phyloP scores from a whole-genome alignment of 208 protist species.

The Trypanosomatidae sp. region DNA sequence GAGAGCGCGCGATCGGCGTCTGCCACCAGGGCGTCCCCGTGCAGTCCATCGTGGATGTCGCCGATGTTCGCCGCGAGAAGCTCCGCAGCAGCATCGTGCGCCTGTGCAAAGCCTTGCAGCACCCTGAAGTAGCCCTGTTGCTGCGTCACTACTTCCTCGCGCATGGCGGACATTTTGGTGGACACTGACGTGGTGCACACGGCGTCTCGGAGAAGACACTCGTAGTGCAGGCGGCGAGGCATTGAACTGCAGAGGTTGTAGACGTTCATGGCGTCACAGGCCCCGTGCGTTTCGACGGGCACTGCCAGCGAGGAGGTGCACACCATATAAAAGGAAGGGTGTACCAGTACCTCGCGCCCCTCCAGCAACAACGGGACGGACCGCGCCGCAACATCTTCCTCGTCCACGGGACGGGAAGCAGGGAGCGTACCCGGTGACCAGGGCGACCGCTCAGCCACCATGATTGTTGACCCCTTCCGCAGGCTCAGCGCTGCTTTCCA shows the following conservation, averaged over 20 bases:
- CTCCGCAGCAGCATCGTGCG: constrained; percentile 23
- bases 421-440: neutral
- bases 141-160: constrained; percentile 34
- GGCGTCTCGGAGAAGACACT: constrained; percentile 16
- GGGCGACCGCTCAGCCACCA: neutral
- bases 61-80: constrained; percentile 41
- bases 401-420: neutral
- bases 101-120: constrained; percentile 28
- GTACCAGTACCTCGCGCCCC: constrained; percentile 46
- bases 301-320: constrained; percentile 43
- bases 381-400: neutral
- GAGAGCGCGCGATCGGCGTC: constrained; percentile 47
- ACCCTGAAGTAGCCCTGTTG: constrained; percentile 37
- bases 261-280: constrained; percentile 27
- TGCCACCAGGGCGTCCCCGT: constrained; percentile 36
- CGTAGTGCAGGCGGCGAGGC: constrained; percentile 5
- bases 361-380: constrained; percentile 25
- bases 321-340: constrained; percentile 58
- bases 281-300: constrained; percentile 7
- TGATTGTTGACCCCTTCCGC: neutral
- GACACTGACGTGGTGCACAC: constrained; percentile 20
- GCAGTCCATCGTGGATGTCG: constrained; percentile 31
- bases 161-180: constrained; percentile 28
- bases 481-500: neutral
- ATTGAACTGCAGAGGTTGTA: constrained; percentile 28